Evolutionary conservation across 1,139 yeast species (phyloP).

Genomic region (Kodamaea sp.): DNA sequence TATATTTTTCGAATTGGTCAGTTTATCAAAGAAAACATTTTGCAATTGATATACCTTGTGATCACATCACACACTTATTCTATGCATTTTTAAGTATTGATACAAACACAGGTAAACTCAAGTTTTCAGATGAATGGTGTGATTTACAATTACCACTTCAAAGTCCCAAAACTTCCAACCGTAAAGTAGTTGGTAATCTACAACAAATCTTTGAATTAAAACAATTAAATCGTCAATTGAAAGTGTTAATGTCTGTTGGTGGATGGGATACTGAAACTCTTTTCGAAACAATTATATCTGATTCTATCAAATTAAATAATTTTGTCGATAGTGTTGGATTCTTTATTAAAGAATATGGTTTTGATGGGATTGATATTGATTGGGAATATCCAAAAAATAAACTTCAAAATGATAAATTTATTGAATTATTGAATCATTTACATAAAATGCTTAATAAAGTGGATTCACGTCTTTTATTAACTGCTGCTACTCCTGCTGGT

Average conservation of each 20-base stretch:
- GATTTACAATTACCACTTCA: slow-evolving; percentile 49
- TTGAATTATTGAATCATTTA: slow-evolving; percentile 41
- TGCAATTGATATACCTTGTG: slow-evolving; percentile 63
- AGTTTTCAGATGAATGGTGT: slow-evolving; percentile 64
- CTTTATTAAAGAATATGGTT: slow-evolving; percentile 51
- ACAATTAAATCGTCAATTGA: slow-evolving; percentile 44
- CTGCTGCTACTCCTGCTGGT: slow-evolving; percentile 78
- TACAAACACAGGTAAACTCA: slow-evolving; percentile 48
- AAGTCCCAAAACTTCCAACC: slow-evolving; percentile 17
- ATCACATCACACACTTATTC: slow-evolving; percentile 60
- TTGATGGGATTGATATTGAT: slow-evolving; percentile 91
- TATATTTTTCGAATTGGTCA: slow-evolving; percentile 62
- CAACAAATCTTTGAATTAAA: slow-evolving; percentile 56
- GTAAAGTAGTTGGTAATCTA: slow-evolving; percentile 45
- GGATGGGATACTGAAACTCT: slow-evolving; percentile 72
- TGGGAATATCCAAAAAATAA: slow-evolving; percentile 80
- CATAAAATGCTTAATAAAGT: slow-evolving; percentile 36
- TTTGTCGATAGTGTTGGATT: slow-evolving; percentile 53
- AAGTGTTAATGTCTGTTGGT: slow-evolving; percentile 73
- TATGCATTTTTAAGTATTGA: slow-evolving; percentile 74
- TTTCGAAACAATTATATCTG: slow-evolving; percentile 47
- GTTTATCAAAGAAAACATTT: slow-evolving; percentile 60
- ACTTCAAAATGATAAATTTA: slow-evolving; percentile 45
- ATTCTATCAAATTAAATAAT: slow-evolving; percentile 29
- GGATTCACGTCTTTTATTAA: slow-evolving; percentile 31